A percentile compares a stretch with the other conserved stretches of the same genome.
These are phyloP conservation scores for Spencermartinsiella europaea DNA, from an alignment of 805 yeast species.

Conservation along the genomic window DNA sequence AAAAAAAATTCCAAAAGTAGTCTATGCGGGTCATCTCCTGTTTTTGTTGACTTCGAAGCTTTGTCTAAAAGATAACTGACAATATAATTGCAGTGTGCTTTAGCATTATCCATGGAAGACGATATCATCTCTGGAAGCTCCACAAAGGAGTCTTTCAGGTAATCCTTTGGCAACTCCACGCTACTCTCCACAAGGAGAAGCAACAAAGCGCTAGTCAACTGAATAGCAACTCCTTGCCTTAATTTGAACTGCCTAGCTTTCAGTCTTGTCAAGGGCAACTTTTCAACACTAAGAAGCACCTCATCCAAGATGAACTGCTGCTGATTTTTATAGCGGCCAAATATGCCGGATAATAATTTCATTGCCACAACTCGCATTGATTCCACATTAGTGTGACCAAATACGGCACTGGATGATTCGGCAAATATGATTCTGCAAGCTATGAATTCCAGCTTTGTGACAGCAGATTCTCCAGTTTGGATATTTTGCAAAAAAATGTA, in stretches of 20 bases:
- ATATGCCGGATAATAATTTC: constrained; percentile 27
- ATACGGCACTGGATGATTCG: constrained; percentile 26
- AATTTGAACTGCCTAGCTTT: constrained; percentile 41
- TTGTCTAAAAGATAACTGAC: constrained; percentile 21
- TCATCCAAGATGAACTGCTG: constrained; percentile 58
- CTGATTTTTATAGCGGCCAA: constrained; percentile 39
- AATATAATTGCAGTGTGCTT: constrained; percentile 17
- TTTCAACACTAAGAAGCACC: constrained; percentile 46
- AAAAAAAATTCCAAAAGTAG: constrained; percentile 46
- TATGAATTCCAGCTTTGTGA: constrained; percentile 58
- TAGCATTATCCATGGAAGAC: constrained; percentile 14
- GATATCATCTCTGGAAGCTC: not conserved
- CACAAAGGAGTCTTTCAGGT: no score
- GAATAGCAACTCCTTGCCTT: constrained; percentile 44
- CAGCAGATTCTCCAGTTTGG: constrained; percentile 36
- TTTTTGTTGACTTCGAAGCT: constrained; percentile 19
- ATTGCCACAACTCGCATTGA: constrained; percentile 26
- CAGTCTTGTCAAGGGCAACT: constrained; percentile 42
- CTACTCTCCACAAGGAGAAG: constrained; percentile 38
- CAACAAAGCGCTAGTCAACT: constrained; percentile 43
- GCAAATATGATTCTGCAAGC: constrained; percentile 39
- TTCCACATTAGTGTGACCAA: constrained; percentile 26
- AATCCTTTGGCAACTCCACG: not conserved
- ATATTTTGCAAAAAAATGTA: not conserved
- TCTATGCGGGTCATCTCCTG: constrained; percentile 20